These are phyloP conservation scores for Pseudotsuga menziesii DNA, from an alignment of 75 land plant genomes.

Conservation along the genomic window DNA sequence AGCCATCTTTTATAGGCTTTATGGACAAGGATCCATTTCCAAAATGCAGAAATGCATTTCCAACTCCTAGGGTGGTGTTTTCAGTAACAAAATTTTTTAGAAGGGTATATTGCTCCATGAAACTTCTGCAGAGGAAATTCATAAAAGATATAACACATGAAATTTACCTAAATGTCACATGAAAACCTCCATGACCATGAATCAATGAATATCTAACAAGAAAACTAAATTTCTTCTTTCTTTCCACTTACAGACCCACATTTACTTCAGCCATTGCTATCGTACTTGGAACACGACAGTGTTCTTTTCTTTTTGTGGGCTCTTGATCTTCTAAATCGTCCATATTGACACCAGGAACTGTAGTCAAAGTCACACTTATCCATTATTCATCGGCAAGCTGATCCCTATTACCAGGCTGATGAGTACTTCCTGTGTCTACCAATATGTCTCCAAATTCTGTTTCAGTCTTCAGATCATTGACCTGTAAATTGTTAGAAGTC, in stretches of 20 bases:
- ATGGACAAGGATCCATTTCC: too few relatives aligned
- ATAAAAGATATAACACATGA: too few relatives aligned
- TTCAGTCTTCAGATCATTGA: not conserved
- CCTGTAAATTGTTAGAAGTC: not conserved
- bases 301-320: constrained; percentile 73
- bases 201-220: not conserved
- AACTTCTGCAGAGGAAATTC: too few relatives aligned
- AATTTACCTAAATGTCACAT: not conserved
- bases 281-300: constrained; percentile 98
- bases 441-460: not conserved
- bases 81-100: too few relatives aligned
- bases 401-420: not conserved
- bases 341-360: constrained; percentile 89
- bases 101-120: too few relatives aligned
- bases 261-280: constrained; percentile 99
- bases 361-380: constrained; percentile 74
- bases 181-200: not conserved
- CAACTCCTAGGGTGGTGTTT: too few relatives aligned
- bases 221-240: constrained; percentile 1
- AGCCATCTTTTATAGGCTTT: too few relatives aligned
- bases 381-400: constrained; percentile 36
- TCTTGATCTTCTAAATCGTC: constrained; percentile 88
- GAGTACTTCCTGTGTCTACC: constrained; percentile 9
- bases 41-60: too few relatives aligned
- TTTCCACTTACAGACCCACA: constrained; percentile 53